Base-by-base conservation (phyloP, 257 asterid species). In the Solanum piurae region DNA sequence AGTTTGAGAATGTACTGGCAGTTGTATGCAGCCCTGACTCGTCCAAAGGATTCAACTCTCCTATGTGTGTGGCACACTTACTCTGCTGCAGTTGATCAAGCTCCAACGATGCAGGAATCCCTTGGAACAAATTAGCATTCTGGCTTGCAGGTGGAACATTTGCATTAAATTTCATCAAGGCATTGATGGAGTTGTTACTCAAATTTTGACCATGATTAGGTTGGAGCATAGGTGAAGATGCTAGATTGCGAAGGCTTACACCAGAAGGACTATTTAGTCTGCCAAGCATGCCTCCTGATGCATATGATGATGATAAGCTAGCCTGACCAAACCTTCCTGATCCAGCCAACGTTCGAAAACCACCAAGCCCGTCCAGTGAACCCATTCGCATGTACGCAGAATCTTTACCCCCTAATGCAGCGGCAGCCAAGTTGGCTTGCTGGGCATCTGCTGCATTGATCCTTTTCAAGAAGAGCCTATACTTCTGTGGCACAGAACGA, bases 381-480 rank as follows among this genome's bases (percentile, higher is more conserved):
- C 92, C 89, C 90, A 93, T 88, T 62, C 94, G 94, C 95, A 95
- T 91, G 84, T 93, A 95, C n/a, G 95, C 91, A 66, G 96, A 89
- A 86, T 95, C 98, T 83, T 91, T 94, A 36, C 92, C 94, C 33
- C 99, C 98, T 34, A 96, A 84, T 55, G 97, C 98, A 75, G 98
- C 97, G 58, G 98, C 94, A 69, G 90, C 95, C 96, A 95, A 93
- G 93, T 95, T 93, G 69, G 94, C 98, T 91, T 96, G 98, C 89
- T 94, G 98, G 87, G 89, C 86, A 84, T 95, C 97, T 68, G 75
- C 93, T 1, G 94, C 87, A 88, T 97, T 93, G 73, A 96, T 95
- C 91, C 97, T 93, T 90, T 94, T 95, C 92, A 95, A 91, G 90
- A 92, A 96, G 87, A 94, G 96, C 95, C 98, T 88, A 82, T 95